These are phyloP conservation scores for Capsicum baccatum DNA, from an alignment of 257 asterid genomes.

Conservation along the genomic window DNA sequence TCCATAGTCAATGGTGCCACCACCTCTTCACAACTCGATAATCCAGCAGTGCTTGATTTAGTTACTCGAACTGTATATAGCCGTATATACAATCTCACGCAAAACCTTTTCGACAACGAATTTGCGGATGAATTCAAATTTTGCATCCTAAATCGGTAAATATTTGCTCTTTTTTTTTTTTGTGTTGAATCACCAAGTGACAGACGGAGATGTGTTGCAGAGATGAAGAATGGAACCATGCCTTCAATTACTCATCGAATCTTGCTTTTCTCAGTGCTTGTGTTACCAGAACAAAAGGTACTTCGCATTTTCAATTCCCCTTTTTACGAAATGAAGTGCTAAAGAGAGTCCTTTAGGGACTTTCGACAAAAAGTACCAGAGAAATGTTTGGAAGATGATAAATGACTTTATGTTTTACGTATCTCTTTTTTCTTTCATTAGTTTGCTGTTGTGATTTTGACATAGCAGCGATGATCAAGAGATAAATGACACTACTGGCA, in stretches of 20 bases:
- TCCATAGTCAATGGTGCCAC: slow-evolving; percentile 16
- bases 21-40: slow-evolving; percentile 24
- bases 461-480: not conserved
- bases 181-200: not conserved
- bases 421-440: not conserved
- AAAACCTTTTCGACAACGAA: slow-evolving; percentile 20
- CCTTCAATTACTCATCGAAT: slow-evolving; percentile 29
- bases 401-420: not conserved
- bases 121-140: slow-evolving; percentile 26
- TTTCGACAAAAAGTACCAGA: not conserved
- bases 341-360: slow-evolving; percentile 1
- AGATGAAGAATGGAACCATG: slow-evolving; percentile 34
- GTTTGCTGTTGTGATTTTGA: not conserved
- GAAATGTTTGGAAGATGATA: slow-evolving; percentile 7
- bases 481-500: slow-evolving; percentile 1
- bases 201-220: slow-evolving; percentile 20
- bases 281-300: slow-evolving; percentile 34
- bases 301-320: not conserved
- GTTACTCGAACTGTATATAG: slow-evolving; percentile 28
- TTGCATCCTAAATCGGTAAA: slow-evolving; percentile 27
- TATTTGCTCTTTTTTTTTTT: not conserved
- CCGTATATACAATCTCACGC: slow-evolving; percentile 29
- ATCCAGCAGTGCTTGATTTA: slow-evolving; percentile 33
- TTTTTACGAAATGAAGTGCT: slow-evolving; percentile 8
- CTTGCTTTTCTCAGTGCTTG: slow-evolving; percentile 31